These are phyloP conservation scores for Hypocreales sp. DNA, from an alignment of 2,329 filamentous ascomycete species.

Conservation along the genomic window DNA sequence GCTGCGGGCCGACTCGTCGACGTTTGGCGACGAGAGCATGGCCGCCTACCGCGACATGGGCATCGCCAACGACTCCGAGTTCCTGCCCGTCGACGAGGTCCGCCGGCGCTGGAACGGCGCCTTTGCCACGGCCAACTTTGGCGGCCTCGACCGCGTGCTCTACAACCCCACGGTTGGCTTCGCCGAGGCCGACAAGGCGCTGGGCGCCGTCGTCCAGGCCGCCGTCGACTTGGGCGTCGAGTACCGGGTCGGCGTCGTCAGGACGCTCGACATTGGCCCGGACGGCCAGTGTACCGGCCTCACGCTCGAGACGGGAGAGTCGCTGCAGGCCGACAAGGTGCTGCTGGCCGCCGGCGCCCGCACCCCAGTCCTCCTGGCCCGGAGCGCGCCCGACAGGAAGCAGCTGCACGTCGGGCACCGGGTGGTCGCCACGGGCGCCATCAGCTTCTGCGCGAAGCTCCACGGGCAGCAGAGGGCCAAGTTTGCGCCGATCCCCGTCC, in stretches of 20 bases:
- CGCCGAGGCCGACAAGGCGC: slow-evolving; percentile 40
- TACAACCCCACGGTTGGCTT: slow-evolving; percentile 44
- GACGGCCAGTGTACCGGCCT: slow-evolving; percentile 33
- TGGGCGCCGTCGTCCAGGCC: slow-evolving; percentile 36
- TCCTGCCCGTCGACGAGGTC: slow-evolving; percentile 33
- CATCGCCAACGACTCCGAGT: slow-evolving; percentile 22
- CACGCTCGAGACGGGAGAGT: slow-evolving; percentile 25
- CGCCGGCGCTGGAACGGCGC: slow-evolving; percentile 37
- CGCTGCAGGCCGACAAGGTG: slow-evolving; percentile 33
- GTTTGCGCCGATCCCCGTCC: slow-evolving; percentile 35
- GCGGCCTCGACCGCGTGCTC: slow-evolving; percentile 35
- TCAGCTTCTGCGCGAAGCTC: slow-evolving; percentile 24
- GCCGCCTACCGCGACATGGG: slow-evolving; percentile 18
- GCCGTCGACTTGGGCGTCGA: slow-evolving; percentile 37
- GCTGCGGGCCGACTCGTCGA: slow-evolving; percentile 23
- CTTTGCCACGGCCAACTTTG: slow-evolving; percentile 41
- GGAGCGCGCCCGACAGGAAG: slow-evolving; percentile 29
- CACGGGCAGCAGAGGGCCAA: slow-evolving; percentile 27
- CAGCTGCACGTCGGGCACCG: slow-evolving; percentile 36
- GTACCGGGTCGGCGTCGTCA: slow-evolving; percentile 36
- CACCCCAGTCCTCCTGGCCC: slow-evolving; percentile 36
- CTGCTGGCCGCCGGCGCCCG: slow-evolving; percentile 41
- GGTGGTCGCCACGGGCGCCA: slow-evolving; percentile 39
- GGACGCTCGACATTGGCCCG: slow-evolving; percentile 27
- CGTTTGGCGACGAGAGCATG: slow-evolving; percentile 29